Evolutionary conservation across 148 eudicot species (phyloP), one percentile per base, ranked within the genome.

Genomic region (Rhododendron ovatum): DNA sequence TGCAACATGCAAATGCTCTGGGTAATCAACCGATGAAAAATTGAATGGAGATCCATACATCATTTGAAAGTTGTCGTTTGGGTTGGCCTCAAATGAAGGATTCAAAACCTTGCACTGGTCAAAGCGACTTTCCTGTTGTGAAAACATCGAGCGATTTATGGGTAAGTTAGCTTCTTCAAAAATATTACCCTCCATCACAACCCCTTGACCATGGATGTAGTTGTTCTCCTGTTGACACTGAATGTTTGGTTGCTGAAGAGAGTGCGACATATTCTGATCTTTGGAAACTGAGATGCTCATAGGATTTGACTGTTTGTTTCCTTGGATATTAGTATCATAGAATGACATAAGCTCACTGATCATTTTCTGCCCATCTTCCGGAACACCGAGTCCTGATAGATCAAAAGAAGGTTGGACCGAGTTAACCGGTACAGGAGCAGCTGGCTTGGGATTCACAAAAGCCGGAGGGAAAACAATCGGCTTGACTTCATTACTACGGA

Each of bases 331-430:
- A 63, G 71, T 48, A 53, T 93, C 96, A 63, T 93, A 93, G 39
- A 91, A 83, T 4, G 94, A 86, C 92, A 93, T 90, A 22, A 91
- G 92, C 18, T 92, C 92, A 45, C 63, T 87, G 79, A 93, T 93
- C 90, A 88, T 88, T 82, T 89, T 91, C 79, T 89, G 91, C 84
- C 92, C 96, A 74, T 93, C 96, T 83, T 92, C 96, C 2, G 93
- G 89, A 82, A 92, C 91, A 83, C 89, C 93, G 9, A 86, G 63
- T 7, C 88, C 93, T 1, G 93, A 55, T 67, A 90, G 69, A 80
- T 80, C 82, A 7, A 80, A 91, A 57, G 91, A 14, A 79, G 89
- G 86, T 53, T 86, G 87, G 51, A 43, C 41, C 4, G 86, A 30
- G 50, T 85, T 86, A 73, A 33, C 39, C 8, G 76, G 87, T 80